Conservation (phyloP, 768 basidiomycete genomes). For the Asterophora parasitica region DNA sequence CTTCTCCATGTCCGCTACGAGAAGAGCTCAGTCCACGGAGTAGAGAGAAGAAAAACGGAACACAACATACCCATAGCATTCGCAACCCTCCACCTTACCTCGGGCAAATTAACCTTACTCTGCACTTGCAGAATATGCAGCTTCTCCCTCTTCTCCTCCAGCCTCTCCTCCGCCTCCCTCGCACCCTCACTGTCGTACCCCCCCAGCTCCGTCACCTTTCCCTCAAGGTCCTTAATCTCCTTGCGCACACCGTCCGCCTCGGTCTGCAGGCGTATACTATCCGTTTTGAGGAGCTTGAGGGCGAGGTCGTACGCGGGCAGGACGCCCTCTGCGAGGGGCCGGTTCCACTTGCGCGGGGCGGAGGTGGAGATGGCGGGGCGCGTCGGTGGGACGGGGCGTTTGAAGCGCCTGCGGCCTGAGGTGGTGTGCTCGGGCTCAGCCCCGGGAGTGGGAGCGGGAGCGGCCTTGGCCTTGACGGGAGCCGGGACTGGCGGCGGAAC, state of each 20-base stretch:
- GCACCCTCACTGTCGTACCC: constrained; percentile 24
- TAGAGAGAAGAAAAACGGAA: neutral
- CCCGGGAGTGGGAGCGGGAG: neutral
- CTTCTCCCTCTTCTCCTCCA: constrained; percentile 44
- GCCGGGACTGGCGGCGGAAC: constrained; percentile 3
- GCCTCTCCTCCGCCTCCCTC: constrained; percentile 27
- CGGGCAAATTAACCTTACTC: constrained; percentile 79
- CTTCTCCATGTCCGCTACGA: constrained; percentile 60
- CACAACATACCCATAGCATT: constrained; percentile 71
- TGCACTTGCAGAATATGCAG: constrained; percentile 68
- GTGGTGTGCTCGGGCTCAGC: constrained; percentile 16
- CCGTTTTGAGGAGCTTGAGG: constrained; percentile 58
- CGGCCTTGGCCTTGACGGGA: constrained; percentile 1
- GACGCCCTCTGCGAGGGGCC: constrained; percentile 56
- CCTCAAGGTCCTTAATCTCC: constrained; percentile 21
- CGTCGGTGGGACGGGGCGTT: constrained; percentile 20
- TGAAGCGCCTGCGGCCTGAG: constrained; percentile 27
- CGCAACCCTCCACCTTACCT: constrained; percentile 70
- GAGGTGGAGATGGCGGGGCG: constrained; percentile 50
- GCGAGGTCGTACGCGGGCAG: constrained; percentile 86
- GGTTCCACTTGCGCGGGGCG: constrained; percentile 57
- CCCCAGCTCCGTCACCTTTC: constrained; percentile 21
- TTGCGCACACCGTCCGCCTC: constrained; percentile 38
- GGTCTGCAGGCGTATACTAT: constrained; percentile 46
- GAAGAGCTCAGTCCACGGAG: neutral